These are phyloP conservation scores for Rutidosis leptorrhynchoides DNA, from an alignment of 129 eudicot genomes.

Conservation along the genomic window DNA sequence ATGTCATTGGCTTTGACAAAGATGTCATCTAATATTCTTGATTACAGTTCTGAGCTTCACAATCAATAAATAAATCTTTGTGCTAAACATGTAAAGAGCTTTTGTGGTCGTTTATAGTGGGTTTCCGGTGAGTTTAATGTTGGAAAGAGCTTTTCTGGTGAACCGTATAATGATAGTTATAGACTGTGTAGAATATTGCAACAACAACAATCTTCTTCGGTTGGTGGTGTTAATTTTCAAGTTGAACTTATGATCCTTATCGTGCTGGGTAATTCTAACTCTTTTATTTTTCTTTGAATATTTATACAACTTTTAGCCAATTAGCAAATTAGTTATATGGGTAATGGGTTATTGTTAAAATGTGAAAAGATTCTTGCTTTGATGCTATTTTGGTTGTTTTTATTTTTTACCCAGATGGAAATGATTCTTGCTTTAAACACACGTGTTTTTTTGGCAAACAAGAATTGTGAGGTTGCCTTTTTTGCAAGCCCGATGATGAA, in stretches of 20 bases:
- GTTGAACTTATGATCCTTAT: conserved; percentile 85
- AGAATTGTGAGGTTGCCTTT: neutral
- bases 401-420: conserved; percentile 5
- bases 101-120: conserved; percentile 36
- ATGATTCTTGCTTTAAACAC: conserved; percentile 10
- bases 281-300: neutral
- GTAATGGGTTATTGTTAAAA: too few species aligned
- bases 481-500: neutral
- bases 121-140: conserved; percentile 43
- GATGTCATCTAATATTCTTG: too few species aligned
- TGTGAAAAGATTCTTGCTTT: too few species aligned
- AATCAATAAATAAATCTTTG: neutral
- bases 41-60: too few species aligned
- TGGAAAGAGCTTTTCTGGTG: too few species aligned
- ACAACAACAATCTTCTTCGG: conserved; percentile 36
- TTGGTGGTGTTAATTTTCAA: conserved; percentile 62
- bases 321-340: too few species aligned
- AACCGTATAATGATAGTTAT: conserved; percentile 55
- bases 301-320: too few species aligned
- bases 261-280: conserved; percentile 64
- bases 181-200: conserved; percentile 68
- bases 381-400: neutral
- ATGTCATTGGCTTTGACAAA: too few species aligned
- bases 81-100: conserved; percentile 6
- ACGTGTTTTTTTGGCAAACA: neutral